Evolutionary conservation across 495 filamentous ascomycete species (phyloP).

Genomic region (Tetracladium setigerum): DNA sequence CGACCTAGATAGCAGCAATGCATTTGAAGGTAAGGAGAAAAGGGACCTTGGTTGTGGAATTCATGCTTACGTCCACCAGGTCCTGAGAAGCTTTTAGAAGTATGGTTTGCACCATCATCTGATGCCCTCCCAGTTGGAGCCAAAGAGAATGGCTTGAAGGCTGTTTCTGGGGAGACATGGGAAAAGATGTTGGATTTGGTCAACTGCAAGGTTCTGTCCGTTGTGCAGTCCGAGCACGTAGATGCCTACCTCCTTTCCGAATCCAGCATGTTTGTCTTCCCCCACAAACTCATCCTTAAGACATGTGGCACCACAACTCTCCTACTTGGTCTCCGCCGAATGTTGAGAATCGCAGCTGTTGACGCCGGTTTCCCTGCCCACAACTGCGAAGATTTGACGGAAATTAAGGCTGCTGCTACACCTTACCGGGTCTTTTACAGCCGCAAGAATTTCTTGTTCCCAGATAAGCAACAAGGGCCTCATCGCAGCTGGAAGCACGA

Average conservation of each 20-base stretch:
- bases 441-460: conserved; percentile 96
- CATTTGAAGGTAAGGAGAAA: conserved; percentile 72
- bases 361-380: conserved; percentile 71
- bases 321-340: conserved; percentile 76
- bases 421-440: conserved; percentile 98
- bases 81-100: conserved; percentile 96
- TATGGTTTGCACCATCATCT: conserved; percentile 90
- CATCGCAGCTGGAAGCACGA: conserved; percentile 98
- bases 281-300: conserved; percentile 97
- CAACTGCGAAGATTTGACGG: conserved; percentile 13
- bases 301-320: conserved; percentile 97
- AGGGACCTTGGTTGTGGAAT: neutral
- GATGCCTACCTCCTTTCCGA: conserved; percentile 98
- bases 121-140: conserved; percentile 61
- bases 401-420: conserved; percentile 62
- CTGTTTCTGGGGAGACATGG: conserved; percentile 77
- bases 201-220: conserved; percentile 95
- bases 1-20: conserved; percentile 92
- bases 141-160: conserved; percentile 75
- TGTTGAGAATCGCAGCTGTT: conserved; percentile 82
- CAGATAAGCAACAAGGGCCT: conserved; percentile 86
- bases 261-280: conserved; percentile 99
- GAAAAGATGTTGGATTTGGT: conserved; percentile 96
- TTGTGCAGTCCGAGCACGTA: conserved; percentile 88
- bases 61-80: conserved; percentile 36